Conservation (phyloP, 768 basidiomycete species). For the Pleurotus sapidus region DNA sequence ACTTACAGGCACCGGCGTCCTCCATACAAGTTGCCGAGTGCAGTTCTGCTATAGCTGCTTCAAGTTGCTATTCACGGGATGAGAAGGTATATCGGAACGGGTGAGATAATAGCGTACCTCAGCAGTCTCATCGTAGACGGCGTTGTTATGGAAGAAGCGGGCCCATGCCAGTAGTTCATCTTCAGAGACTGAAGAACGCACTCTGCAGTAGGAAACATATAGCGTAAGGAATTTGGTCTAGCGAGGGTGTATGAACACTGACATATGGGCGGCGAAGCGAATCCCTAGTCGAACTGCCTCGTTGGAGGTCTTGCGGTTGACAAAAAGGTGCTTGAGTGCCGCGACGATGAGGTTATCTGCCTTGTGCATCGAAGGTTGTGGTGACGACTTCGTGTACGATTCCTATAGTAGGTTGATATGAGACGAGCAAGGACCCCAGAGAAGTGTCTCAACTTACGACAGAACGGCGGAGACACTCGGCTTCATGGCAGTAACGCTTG, state of each 20-base stretch:
- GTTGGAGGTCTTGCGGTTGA: constrained; percentile 6
- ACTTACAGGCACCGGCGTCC: background rate
- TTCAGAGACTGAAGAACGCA: constrained; percentile 2
- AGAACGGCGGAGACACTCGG: background rate
- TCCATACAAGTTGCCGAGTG: background rate
- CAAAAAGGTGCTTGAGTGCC: constrained; percentile 7
- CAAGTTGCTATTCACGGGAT: background rate
- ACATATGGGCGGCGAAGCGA: constrained; percentile 6
- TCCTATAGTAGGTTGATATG: background rate
- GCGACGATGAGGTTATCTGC: constrained; percentile 6
- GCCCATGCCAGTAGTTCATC: constrained; percentile 2
- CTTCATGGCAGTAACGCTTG: constrained; percentile 3
- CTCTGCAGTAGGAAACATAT: background rate
- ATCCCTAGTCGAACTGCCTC: background rate
- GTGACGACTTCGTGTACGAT: background rate
- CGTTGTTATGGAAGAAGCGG: constrained; percentile 7
- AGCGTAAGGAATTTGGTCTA: background rate
- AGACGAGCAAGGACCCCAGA: background rate
- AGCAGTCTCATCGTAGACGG: constrained; percentile 6
- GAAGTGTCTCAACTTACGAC: background rate
- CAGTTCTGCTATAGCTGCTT: constrained; percentile 2
- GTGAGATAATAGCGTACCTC: background rate
- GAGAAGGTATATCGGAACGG: too few relatives aligned
- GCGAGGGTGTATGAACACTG: background rate
- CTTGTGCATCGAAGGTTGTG: background rate